These are phyloP conservation scores for Geranium brycei DNA, from an alignment of 345 rosid species.

Conservation along the genomic window DNA sequence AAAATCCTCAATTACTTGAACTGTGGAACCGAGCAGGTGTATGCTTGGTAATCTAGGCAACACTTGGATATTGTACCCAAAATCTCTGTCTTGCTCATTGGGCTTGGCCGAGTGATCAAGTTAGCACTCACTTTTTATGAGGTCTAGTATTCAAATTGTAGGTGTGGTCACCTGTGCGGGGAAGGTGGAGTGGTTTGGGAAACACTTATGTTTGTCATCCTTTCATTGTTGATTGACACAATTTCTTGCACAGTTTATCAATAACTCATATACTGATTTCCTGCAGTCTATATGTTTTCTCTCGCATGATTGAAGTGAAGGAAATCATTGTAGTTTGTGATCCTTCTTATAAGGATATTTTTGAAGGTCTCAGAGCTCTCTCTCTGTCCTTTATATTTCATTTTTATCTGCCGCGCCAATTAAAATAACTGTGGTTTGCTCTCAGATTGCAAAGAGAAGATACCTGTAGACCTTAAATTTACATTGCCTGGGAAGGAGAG, in stretches of 20 bases:
- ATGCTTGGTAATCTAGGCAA: constrained; percentile 1
- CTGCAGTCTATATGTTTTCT: constrained; percentile 70
- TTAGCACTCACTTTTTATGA: too few relatives aligned
- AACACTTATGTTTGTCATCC: background rate
- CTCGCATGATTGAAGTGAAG: constrained; percentile 63
- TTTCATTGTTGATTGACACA: background rate
- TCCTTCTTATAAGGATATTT: constrained; percentile 74
- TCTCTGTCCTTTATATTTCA: background rate
- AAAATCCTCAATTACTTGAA: background rate
- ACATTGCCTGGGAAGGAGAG: constrained; percentile 91
- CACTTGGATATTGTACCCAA: background rate
- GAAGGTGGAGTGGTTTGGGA: too few relatives aligned
- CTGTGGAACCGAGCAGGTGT: background rate
- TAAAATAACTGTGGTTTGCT: constrained; percentile 12
- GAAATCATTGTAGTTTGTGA: constrained; percentile 94
- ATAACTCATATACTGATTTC: constrained; percentile 6
- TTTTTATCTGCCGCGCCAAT: background rate
- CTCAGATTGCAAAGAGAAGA: constrained; percentile 40
- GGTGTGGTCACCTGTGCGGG: too few relatives aligned
- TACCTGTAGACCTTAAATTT: constrained; percentile 54
- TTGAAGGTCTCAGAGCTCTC: constrained; percentile 51
- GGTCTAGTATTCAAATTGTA: too few relatives aligned
- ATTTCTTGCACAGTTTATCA: background rate
- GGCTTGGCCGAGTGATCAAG: too few relatives aligned
- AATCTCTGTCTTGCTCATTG: too few relatives aligned